Conservation (phyloP, 2,329 filamentous ascomycete genomes). For the Diaporthe humulicola region DNA sequence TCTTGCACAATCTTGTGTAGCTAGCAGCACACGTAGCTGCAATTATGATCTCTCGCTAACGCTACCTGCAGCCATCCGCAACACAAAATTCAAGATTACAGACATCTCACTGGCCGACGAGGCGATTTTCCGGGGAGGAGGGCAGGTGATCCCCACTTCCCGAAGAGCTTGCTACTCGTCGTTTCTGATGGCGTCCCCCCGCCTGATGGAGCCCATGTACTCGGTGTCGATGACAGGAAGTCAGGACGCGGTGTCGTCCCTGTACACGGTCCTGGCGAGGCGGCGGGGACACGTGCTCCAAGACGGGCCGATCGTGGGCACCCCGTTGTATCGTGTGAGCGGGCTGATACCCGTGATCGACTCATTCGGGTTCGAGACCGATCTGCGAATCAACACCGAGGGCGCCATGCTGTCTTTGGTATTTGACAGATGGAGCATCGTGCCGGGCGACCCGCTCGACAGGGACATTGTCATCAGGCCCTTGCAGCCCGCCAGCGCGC, state of each 20-base stretch:
- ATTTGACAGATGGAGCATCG: conserved; percentile 96
- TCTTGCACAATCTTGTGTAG: conserved; percentile 1
- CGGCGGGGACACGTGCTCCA: conserved; percentile 92
- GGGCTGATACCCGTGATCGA: conserved; percentile 96
- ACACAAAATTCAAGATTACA: conserved; percentile 97
- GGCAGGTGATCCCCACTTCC: conserved; percentile 96
- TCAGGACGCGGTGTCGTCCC: conserved; percentile 85
- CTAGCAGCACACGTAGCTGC: conserved; percentile 11
- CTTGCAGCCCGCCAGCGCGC: conserved; percentile 87
- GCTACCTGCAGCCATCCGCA: conserved; percentile 81
- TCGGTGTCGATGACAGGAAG: conserved; percentile 93
- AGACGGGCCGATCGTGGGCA: conserved; percentile 95
- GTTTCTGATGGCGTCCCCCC: conserved; percentile 96
- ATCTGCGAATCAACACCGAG: conserved; percentile 95
- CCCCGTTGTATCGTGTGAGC: conserved; percentile 91
- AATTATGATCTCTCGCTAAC: conserved; percentile 29
- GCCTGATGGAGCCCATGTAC: conserved; percentile 97
- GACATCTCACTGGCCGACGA: conserved; percentile 89
- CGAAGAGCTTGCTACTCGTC: conserved; percentile 94
- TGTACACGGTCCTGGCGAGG: conserved; percentile 92
- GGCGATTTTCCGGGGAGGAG: conserved; percentile 94
- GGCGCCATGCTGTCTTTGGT: conserved; percentile 92
- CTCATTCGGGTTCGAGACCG: conserved; percentile 97
- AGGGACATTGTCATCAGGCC: conserved; percentile 85
- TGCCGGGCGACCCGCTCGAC: conserved; percentile 95